Evolutionary conservation across 306 rosid species (phyloP), one percentile per base, ranked within the genome.

Genomic region (Sechiopsis laciniata): DNA sequence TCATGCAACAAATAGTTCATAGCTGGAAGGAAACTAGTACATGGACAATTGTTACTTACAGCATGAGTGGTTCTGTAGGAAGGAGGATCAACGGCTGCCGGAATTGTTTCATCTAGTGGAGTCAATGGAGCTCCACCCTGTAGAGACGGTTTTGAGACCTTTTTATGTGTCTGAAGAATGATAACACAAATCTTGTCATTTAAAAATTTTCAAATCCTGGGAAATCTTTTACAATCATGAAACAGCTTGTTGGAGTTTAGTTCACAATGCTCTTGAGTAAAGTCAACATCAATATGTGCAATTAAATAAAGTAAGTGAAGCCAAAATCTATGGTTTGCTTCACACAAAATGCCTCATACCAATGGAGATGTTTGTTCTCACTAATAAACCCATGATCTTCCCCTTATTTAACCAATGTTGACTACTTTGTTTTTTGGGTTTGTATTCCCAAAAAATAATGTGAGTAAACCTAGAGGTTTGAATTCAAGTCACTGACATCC

Each of bases 21-120:
- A 50, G 58, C 73, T 35, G 20, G 55, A 2, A 56, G 32, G 21
- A 50, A 60, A 60, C 71, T 55, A 55, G 64, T 35, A n/a, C 11
- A 32, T 20, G 35, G 29, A 50, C 17, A 15, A 46, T 68, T 68
- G 71, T 81, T 73, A 81, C 92, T 71, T 78, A 90, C 98, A 84
- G 82, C 97, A 82, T 87, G 74, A 59, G 73, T 77, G 71, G 95
- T 87, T 81, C 89, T 85, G 70, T 80, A 94, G 73, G 90, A 69
- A 85, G 83, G 87, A 76, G 87, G 96, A 74, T 87, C 89, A 32
- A 77, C 77, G 21, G 85, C 82, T 72, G 90, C 45, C 67, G 84
- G 77, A 71, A 83, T 14, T 72, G 82, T 72, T 81, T 77, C 78
- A 14, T 82, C 91, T 6, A 78, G 35, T 81, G 76, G 77, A 40